phyloP scores from a whole-genome alignment of 169 alveolate genomes.

The Amoebophrya sp. region DNA sequence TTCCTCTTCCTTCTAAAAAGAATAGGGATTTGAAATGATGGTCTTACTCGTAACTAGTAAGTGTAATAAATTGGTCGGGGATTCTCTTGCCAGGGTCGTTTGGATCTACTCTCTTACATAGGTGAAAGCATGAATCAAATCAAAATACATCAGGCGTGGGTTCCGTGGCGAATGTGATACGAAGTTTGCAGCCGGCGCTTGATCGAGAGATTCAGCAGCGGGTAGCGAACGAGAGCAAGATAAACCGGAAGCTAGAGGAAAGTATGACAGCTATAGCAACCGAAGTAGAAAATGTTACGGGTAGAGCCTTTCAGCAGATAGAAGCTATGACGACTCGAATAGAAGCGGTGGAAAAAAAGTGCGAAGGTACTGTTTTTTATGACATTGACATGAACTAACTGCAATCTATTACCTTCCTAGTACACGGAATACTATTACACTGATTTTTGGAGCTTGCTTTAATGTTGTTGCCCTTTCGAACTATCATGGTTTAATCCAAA shows the following conservation, averaged over 20 bases:
- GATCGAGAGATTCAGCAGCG: neutral
- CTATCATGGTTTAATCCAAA: no score
- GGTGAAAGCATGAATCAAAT: neutral
- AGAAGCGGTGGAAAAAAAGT: neutral
- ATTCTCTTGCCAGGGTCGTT: neutral
- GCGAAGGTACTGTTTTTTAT: neutral
- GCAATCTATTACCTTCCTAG: neutral
- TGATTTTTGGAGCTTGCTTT: neutral
- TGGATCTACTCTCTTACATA: neutral
- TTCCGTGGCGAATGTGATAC: neutral
- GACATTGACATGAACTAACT: neutral
- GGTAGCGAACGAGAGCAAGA: neutral
- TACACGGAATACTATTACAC: neutral
- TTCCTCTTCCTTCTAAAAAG: neutral
- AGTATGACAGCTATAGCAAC: neutral
- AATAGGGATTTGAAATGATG: no score
- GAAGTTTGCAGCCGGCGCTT: neutral
- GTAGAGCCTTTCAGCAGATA: neutral
- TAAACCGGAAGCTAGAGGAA: slow-evolving; percentile 4
- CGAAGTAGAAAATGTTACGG: neutral
- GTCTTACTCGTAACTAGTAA: no score
- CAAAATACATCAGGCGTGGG: neutral
- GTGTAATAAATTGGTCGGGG: no score
- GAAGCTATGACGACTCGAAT: neutral
- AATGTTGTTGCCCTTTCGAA: neutral